Conservation (phyloP, 2,329 filamentous ascomycete species). For the Scedosporium aurantiacum region DNA sequence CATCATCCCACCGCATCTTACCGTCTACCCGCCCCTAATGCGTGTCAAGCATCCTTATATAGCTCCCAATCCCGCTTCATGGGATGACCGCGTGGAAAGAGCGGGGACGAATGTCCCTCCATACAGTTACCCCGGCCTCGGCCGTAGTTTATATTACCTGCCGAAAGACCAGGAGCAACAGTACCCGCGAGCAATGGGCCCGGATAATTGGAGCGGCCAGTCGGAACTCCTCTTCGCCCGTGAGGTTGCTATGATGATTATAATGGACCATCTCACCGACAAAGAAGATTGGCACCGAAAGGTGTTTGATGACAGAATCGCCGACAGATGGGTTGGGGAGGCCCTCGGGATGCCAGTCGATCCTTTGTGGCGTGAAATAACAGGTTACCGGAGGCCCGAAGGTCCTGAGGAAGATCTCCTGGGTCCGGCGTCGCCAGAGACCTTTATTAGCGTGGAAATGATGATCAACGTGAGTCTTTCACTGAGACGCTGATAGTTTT, state of each 20-base stretch:
- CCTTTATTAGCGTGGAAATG: not conserved
- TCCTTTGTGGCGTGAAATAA: not conserved
- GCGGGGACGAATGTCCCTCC: too few species aligned
- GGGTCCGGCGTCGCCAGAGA: not conserved
- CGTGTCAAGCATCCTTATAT: too few species aligned
- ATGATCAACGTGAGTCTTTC: not conserved
- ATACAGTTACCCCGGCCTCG: too few species aligned
- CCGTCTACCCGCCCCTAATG: too few species aligned
- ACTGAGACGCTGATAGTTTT: not conserved
- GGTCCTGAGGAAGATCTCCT: not conserved
- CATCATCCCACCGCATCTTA: too few species aligned
- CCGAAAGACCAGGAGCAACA: too few species aligned
- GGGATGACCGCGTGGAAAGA: too few species aligned
- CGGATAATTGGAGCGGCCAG: too few species aligned
- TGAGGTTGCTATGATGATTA: slow-evolving; percentile 16
- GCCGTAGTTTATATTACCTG: too few species aligned
- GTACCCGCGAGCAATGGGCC: too few species aligned
- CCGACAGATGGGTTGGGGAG: slow-evolving; percentile 12
- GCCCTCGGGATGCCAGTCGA: slow-evolving; percentile 5
- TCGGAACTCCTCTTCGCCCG: slow-evolving; percentile 4
- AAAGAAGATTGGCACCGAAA: slow-evolving; percentile 17
- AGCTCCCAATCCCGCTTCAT: too few species aligned
- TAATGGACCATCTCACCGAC: slow-evolving; percentile 17
- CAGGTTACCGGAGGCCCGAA: not conserved
- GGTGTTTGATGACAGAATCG: slow-evolving; percentile 13